Base-by-base conservation (phyloP, 192 early-diverging fungal genomes). In the Chytriomyces hyalinus region DNA sequence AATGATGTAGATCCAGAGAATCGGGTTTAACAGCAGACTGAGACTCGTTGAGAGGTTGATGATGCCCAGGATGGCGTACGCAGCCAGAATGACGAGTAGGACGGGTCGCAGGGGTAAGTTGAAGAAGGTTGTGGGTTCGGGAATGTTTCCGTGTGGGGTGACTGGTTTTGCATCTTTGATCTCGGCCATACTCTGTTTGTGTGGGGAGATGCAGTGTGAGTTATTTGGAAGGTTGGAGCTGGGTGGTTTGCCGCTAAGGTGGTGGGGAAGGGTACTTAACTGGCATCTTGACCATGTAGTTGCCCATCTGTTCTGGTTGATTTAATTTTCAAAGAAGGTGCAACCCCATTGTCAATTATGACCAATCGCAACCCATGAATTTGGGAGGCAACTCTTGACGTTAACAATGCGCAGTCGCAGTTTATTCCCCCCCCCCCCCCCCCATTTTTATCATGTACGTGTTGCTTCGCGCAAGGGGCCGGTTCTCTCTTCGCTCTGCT, bases 71-170 rank as follows among this genome's bases (percentile, higher is more conserved):
- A 71, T 57, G 7, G 69, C 26, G 36, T 57, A 71, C 15, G 48
- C 50, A n/a, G 69, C 69, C 48, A 71, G 50, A n/a, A 71, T 20
- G 51, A 71, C 49, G 20, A 71, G 48, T 4, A 71, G 22, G 69
- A 71, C 69, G n/a, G 57, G n/a, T 9, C 48, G 28, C 6, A 71
- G 48, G 17, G 69, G 57, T 8, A 71, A 6, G 69, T 60, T 60
- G 69, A 71, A 71, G 3, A 4, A 71, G 9, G 51, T 59, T 43
- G 15, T 51, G 5, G 69, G 69, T 43, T 71, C 69, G 15, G 69
- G 69, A 7, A 71, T 60, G 69, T 20, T 45, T 24, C 26, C 26
- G 69, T 71, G 20, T 3, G 69, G 22, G 3, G 69, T 20, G 11
- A 45, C 69, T 51, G 69, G 49, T 5, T 9, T 71, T 9, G 69